Conservation (phyloP, 2,329 filamentous ascomycete species). For the Fusarium burgessii region DNA sequence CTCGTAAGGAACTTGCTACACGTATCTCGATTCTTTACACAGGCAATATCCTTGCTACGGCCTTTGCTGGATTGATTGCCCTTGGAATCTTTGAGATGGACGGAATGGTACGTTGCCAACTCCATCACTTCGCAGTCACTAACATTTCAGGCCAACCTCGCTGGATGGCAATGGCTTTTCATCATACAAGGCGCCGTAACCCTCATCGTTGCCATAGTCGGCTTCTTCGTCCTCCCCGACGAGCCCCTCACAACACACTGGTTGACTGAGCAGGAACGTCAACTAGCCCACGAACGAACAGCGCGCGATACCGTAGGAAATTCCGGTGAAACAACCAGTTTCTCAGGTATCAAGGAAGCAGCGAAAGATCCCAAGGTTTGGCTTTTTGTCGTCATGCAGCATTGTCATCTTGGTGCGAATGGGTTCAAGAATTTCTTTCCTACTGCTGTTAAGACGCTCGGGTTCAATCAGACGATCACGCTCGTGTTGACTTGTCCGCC, state of each 20-base stretch:
- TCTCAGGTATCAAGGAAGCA: slow-evolving; percentile 58
- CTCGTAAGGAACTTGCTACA: slow-evolving; percentile 59
- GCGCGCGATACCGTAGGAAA: slow-evolving; percentile 60
- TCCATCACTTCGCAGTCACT: accelerated
- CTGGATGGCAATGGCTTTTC: slow-evolving; percentile 62
- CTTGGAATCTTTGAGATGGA: slow-evolving; percentile 54
- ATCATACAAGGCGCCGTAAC: slow-evolving; percentile 70
- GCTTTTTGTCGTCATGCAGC: slow-evolving; percentile 63
- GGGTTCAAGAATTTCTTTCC: slow-evolving; percentile 55
- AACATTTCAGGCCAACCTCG: slow-evolving; percentile 19
- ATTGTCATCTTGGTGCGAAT: slow-evolving; percentile 62
- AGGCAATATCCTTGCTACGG: slow-evolving; percentile 51
- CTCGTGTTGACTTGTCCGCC: slow-evolving; percentile 54
- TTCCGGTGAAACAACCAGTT: slow-evolving; percentile 54
- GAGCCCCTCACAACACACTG: slow-evolving; percentile 58
- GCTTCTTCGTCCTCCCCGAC: slow-evolving; percentile 46
- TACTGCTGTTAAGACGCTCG: slow-evolving; percentile 44
- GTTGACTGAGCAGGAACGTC: slow-evolving; percentile 58
- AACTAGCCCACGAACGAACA: slow-evolving; percentile 55
- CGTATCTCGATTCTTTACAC: slow-evolving; percentile 60
- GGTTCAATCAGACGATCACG: slow-evolving; percentile 42
- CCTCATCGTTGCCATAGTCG: slow-evolving; percentile 35
- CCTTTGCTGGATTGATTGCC: slow-evolving; percentile 59
- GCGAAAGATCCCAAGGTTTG: slow-evolving; percentile 59
- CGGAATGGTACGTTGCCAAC: slow-evolving; percentile 20